These are phyloP conservation scores for Trichoderma sp. DNA, from an alignment of 2,329 filamentous ascomycete species.

Conservation along the genomic window DNA sequence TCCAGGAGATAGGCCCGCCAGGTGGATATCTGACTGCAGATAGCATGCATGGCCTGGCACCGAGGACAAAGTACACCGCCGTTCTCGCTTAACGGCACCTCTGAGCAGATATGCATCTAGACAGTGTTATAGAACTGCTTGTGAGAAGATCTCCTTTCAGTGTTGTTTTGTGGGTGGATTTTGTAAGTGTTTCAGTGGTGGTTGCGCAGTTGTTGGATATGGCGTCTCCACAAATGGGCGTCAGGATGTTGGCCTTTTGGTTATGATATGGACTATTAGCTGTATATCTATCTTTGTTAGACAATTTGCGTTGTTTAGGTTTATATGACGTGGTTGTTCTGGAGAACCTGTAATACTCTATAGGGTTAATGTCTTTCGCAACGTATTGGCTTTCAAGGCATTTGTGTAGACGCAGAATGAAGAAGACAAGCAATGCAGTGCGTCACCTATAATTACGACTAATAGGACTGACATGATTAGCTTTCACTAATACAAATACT, in stretches of 20 bases:
- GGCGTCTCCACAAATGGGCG: neutral
- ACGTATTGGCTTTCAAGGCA: too few species aligned
- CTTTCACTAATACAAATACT: neutral
- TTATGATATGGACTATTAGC: neutral
- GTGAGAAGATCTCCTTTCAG: neutral
- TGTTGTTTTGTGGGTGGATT: neutral
- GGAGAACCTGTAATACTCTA: too few species aligned
- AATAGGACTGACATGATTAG: neutral
- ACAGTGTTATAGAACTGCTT: neutral
- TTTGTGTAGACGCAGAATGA: neutral
- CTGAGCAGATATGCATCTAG: conserved; percentile 1
- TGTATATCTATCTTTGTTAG: neutral
- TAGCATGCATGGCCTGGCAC: conserved; percentile 3
- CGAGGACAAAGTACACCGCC: conserved; percentile 3
- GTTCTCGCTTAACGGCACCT: conserved; percentile 18
- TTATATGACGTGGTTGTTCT: neutral
- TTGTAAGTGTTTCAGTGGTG: neutral
- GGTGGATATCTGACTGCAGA: conserved; percentile 20
- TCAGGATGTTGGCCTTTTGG: neutral
- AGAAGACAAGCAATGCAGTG: too few species aligned
- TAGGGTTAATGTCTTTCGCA: too few species aligned
- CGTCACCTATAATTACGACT: too few species aligned
- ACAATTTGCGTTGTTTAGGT: neutral
- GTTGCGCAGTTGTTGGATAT: neutral
- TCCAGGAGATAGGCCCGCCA: conserved; percentile 18